phyloP scores from a whole-genome alignment of 441 rosid genomes.

The Euphorbia corollata region DNA sequence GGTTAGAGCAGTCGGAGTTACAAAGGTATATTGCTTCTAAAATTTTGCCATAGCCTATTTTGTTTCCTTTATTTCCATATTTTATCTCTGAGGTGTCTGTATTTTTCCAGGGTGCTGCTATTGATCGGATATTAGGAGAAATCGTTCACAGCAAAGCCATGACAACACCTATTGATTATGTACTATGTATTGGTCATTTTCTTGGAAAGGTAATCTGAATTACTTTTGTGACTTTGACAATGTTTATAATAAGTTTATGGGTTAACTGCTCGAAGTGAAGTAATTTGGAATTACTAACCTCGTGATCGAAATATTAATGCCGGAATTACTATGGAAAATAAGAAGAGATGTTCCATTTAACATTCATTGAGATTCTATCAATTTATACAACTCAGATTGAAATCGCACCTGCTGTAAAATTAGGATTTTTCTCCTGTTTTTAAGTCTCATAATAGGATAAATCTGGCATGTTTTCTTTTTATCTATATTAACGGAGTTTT shows the following conservation, averaged over 20 bases:
- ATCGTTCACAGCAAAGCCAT: conserved; percentile 87
- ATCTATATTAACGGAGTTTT: not conserved
- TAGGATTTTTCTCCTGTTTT: not conserved
- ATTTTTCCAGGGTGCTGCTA: conserved; percentile 62
- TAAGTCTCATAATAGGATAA: not conserved
- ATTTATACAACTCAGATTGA: not conserved
- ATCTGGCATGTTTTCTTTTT: not conserved
- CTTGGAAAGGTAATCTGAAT: conserved; percentile 62
- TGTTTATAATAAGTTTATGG: not conserved
- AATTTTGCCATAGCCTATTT: too few species aligned
- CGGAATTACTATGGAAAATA: not conserved
- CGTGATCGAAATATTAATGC: not conserved
- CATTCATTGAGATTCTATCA: not conserved
- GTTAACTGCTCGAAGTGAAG: not conserved
- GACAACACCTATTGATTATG: conserved; percentile 89
- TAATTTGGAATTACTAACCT: not conserved
- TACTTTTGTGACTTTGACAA: not conserved
- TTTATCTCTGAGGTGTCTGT: too few species aligned
- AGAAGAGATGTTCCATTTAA: not conserved
- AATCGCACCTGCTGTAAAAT: not conserved
- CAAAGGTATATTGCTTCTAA: conserved; percentile 65
- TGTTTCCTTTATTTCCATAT: too few species aligned
- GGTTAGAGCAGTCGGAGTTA: conserved; percentile 73
- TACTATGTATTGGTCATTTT: conserved; percentile 91
- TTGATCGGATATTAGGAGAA: conserved; percentile 87